phyloP scores from a whole-genome alignment of 352 stramenopile species.

The Phytophthora colocasiae region DNA sequence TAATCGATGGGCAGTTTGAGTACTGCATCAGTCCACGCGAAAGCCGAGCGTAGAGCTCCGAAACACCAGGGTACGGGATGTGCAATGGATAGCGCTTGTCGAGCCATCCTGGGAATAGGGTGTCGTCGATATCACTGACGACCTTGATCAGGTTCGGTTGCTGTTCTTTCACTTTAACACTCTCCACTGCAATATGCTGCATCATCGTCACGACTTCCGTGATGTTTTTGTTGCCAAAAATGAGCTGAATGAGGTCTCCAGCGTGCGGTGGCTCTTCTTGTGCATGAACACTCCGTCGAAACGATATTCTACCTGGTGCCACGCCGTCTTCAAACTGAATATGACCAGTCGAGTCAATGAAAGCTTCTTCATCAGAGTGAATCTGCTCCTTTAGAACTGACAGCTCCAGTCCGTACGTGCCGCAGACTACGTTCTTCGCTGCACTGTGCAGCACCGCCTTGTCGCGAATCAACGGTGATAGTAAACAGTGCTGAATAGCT shows the following conservation, averaged over 20 bases:
- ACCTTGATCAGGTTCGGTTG: slow-evolving; percentile 80
- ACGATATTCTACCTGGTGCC: slow-evolving; percentile 15
- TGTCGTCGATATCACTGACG: slow-evolving; percentile 90
- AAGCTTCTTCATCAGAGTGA: slow-evolving; percentile 67
- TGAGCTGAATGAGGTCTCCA: slow-evolving; percentile 79
- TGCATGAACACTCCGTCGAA: slow-evolving; percentile 9
- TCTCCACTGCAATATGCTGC: slow-evolving; percentile 86
- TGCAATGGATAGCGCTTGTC: slow-evolving; percentile 80
- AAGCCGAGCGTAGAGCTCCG: slow-evolving; percentile 71
- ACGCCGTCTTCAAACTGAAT: slow-evolving; percentile 33
- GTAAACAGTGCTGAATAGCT: slow-evolving; percentile 78
- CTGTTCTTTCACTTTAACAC: slow-evolving; percentile 67
- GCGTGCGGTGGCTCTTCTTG: slow-evolving; percentile 61
- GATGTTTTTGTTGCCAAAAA: slow-evolving; percentile 81
- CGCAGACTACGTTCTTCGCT: slow-evolving; percentile 73
- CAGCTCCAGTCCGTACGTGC: slow-evolving; percentile 72
- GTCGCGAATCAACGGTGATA: slow-evolving; percentile 73
- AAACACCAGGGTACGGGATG: slow-evolving; percentile 81
- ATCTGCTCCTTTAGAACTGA: slow-evolving; percentile 85
- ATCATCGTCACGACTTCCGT: slow-evolving; percentile 84
- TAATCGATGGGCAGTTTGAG: slow-evolving; percentile 62
- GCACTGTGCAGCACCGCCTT: slow-evolving; percentile 72
- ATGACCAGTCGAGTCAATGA: slow-evolving; percentile 40
- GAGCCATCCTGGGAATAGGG: slow-evolving; percentile 80
- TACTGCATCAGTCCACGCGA: slow-evolving; percentile 58